Evolutionary conservation across 805 yeast species (phyloP).

Genomic region (Zygoascus ofunaensis): DNA sequence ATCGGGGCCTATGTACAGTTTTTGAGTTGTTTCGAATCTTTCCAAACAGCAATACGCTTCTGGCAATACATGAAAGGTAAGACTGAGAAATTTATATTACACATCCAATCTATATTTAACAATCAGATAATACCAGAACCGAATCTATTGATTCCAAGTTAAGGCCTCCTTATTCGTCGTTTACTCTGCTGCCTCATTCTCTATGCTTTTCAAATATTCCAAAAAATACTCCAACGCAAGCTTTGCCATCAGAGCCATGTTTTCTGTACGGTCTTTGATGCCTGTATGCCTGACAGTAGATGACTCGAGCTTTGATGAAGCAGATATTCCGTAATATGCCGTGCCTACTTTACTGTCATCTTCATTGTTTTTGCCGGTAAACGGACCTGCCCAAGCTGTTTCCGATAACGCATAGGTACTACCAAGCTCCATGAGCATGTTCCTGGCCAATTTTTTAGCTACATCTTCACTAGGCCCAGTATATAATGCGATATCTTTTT

Average conservation of each 20-base stretch:
- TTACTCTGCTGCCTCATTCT: too few relatives aligned
- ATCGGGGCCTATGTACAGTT: too few relatives aligned
- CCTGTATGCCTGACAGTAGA: constrained; percentile 41
- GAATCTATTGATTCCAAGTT: too few relatives aligned
- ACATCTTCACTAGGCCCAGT: constrained; percentile 78
- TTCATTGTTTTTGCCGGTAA: constrained; percentile 31
- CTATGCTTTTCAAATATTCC: constrained; percentile 31
- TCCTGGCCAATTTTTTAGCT: constrained; percentile 68
- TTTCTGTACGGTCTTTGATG: constrained; percentile 43
- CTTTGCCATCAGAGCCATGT: constrained; percentile 71
- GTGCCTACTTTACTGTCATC: constrained; percentile 39
- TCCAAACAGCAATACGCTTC: too few relatives aligned
- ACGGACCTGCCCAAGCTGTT: constrained; percentile 83
- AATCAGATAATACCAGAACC: too few relatives aligned
- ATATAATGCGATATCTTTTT: constrained; percentile 56
- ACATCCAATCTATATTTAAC: too few relatives aligned
- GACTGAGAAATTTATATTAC: too few relatives aligned
- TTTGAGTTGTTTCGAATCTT: too few relatives aligned
- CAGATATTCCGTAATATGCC: constrained; percentile 61
- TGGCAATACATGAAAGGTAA: too few relatives aligned
- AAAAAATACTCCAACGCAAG: constrained; percentile 54
- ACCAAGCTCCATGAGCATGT: constrained; percentile 69
- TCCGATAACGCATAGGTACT: constrained; percentile 76
- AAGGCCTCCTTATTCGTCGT: too few relatives aligned
- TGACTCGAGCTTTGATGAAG: constrained; percentile 51